Evolutionary conservation across 2,329 filamentous ascomycete genomes (phyloP), one percentile per base, ranked within the genome.

Genomic region (Fusarium anthophilum): DNA sequence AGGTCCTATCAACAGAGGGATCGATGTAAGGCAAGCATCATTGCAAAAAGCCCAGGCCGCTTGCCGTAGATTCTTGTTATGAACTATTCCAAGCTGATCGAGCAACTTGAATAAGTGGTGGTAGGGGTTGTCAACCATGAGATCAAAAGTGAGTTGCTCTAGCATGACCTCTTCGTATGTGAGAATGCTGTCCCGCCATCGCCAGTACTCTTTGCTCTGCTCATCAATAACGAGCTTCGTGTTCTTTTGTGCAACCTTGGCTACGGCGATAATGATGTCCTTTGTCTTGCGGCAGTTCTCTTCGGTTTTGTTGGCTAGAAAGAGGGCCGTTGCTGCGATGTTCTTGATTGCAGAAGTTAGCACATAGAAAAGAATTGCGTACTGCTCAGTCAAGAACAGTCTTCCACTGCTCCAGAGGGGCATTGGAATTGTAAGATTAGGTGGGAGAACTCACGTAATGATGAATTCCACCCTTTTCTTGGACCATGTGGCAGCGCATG

Each of bases 171-270:
- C 96, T 83, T 99, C 96, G 80, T 97, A 94, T 74, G 93, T 92
- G 20, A 98, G 86, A 65, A 99, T 97, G 66, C 93, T 96, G 80
- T 99, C 96, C 70, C 95, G 91, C 96, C 96, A 99, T 79, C 93
- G 91, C 96, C 96, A 99, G 81, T 96, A 99, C 80, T 99, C 96
- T 80, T 98, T 98, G 76, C 93, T 97, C 82, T 98, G 95, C 83
- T 98, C 96, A 80, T 99, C 96, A 59, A 98, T 94, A 61, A 96
- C 87, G 67, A 98, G 89, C 78, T 94, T 93, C 4, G 94, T 88
- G 77, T 98, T 96, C 85, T 99, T 98, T 82, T 98, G 95, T 35
- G 96, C 96, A 26, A 98, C 94, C 75, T 96, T 94, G 69, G 95
- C 96, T 78, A 97, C 96, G 3, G 95, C 94, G 38, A 98, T 92